phyloP scores from a whole-genome alignment of 2,329 filamentous ascomycete genomes.

The Thielaviopsis ethacetica region DNA sequence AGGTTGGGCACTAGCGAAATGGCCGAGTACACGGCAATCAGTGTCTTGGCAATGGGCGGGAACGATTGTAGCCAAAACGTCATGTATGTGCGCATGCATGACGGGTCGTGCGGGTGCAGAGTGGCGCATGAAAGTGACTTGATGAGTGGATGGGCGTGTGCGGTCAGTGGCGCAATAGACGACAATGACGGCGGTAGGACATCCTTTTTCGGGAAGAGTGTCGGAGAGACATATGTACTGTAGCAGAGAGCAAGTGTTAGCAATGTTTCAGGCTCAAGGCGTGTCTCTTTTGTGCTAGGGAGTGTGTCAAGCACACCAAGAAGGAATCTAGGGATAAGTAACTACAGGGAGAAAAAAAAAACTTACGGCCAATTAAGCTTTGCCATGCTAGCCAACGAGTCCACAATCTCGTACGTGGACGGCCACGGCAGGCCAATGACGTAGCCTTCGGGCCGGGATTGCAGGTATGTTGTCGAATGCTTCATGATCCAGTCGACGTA shows the following conservation, averaged over 20 bases:
- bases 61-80: slow-evolving; percentile 78
- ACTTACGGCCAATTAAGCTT: slow-evolving; percentile 68
- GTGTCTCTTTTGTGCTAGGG: background rate
- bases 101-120: slow-evolving; percentile 75
- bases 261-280: slow-evolving; percentile 9
- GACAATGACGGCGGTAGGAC: slow-evolving; percentile 50
- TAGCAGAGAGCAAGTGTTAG: slow-evolving; percentile 9
- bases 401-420: slow-evolving; percentile 54
- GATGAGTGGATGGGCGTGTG: slow-evolving; percentile 74
- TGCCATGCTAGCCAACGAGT: slow-evolving; percentile 68
- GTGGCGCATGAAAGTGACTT: slow-evolving; percentile 74
- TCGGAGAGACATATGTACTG: slow-evolving; percentile 67
- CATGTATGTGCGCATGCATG: slow-evolving; percentile 72
- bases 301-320: background rate
- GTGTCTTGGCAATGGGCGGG: slow-evolving; percentile 60
- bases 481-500: slow-evolving; percentile 43
- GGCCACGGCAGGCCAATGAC: slow-evolving; percentile 59
- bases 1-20: slow-evolving; percentile 51
- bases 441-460: slow-evolving; percentile 51
- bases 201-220: slow-evolving; percentile 60
- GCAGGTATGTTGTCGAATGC: slow-evolving; percentile 65
- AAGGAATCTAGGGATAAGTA: background rate
- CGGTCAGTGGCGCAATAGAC: slow-evolving; percentile 59
- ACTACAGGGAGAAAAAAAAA: background rate
- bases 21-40: slow-evolving; percentile 56